Evolutionary conservation across 1,139 yeast genomes (phyloP).

Genomic region (Geotrichum citri-aurantii): DNA sequence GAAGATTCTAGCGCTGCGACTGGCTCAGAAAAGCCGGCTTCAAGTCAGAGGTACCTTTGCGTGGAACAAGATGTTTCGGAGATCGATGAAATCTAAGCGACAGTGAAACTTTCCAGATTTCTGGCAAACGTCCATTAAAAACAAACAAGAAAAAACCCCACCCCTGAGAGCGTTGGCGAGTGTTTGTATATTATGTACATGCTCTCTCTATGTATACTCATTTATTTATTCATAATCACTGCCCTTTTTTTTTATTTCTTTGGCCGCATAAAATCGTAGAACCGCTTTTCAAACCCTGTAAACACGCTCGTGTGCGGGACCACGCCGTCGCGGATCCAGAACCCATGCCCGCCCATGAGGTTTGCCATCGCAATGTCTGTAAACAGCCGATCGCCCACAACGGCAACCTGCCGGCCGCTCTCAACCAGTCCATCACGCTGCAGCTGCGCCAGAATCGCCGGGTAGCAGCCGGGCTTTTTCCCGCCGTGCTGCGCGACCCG

Average conservation of each 20-base stretch:
- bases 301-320: constrained; percentile 44
- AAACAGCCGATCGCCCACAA: constrained; percentile 84
- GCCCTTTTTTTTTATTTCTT: background rate
- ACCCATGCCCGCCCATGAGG: constrained; percentile 79
- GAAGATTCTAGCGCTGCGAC: too few relatives aligned
- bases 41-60: too few relatives aligned
- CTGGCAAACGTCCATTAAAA: too few relatives aligned
- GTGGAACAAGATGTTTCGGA: too few relatives aligned
- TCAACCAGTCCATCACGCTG: constrained; percentile 37
- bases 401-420: constrained; percentile 61
- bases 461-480: constrained; percentile 85
- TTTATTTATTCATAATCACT: background rate
- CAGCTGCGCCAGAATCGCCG: constrained; percentile 62
- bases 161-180: too few relatives aligned
- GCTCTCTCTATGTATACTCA: background rate
- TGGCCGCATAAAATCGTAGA: constrained; percentile 22
- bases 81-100: too few relatives aligned
- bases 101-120: too few relatives aligned
- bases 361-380: constrained; percentile 95
- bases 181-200: too few relatives aligned
- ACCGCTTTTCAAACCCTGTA: constrained; percentile 38
- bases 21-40: too few relatives aligned
- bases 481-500: constrained; percentile 70
- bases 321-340: constrained; percentile 82
- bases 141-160: too few relatives aligned